A percentile compares a stretch with the other conserved stretches of the same genome.
Conservation (phyloP, 2,329 filamentous ascomycete genomes). For the Orbilia blumenaviensis region DNA sequence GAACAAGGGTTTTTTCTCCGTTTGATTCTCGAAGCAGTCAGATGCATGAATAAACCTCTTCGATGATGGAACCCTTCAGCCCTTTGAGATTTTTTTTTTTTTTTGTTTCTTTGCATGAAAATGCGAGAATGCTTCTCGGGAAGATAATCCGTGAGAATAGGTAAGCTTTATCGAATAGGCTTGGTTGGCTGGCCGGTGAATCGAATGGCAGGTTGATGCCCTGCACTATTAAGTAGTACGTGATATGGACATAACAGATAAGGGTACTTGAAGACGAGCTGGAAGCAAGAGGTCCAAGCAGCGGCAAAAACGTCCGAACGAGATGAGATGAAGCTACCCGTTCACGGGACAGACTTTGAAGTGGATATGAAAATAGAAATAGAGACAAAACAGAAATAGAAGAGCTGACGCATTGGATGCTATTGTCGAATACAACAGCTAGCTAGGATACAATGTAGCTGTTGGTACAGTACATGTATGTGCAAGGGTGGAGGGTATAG, state of each 20-base stretch:
- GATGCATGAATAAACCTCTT: constrained; percentile 4
- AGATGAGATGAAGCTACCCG: neutral
- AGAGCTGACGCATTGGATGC: neutral
- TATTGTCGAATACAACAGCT: too few species aligned
- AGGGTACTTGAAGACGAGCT: constrained; percentile 1
- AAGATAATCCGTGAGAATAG: constrained; percentile 14
- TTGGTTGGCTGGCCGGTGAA: constrained; percentile 1
- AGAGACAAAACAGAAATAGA: too few species aligned
- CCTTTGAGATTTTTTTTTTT: constrained; percentile 2
- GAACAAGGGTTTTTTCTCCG: constrained; percentile 3
- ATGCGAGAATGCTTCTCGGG: constrained; percentile 1
- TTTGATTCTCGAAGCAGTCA: constrained; percentile 1
- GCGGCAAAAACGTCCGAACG: neutral
- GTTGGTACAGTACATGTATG: neutral
- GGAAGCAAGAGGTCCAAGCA: neutral
- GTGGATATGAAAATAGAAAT: neutral
- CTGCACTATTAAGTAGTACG: constrained; percentile 11
- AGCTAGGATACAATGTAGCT: neutral
- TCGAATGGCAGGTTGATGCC: constrained; percentile 18
- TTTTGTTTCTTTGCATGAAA: neutral
- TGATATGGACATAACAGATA: constrained; percentile 34
- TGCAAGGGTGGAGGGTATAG: neutral
- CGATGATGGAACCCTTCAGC: constrained; percentile 8
- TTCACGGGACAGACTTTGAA: neutral
- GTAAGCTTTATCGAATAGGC: constrained; percentile 8